Base-by-base conservation (phyloP, 441 rosid species). In the Geranium incanum region DNA sequence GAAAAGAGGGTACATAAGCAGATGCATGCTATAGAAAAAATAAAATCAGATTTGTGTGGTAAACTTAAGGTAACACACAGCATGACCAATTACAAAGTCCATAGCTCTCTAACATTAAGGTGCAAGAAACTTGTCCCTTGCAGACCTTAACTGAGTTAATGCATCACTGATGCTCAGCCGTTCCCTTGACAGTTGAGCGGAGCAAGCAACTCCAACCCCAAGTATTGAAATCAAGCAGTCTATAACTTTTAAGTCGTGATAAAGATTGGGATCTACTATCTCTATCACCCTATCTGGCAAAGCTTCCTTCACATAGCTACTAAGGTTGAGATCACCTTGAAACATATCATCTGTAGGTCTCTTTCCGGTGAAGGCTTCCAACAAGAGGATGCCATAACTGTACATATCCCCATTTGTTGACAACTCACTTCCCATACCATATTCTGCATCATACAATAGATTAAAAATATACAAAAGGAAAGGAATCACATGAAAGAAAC, bases 171-270 rank as follows among this genome's bases (percentile, higher is more conserved):
- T 65, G 18, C 18, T 19, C 65, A 55, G 1, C 33, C 78, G 36
- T 4, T 70, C 28, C 18, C 7, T 43, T 0, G 74, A 55, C 55
- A 23, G 43, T 18, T 70, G 45, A 11, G 1, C 66, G 0, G 73
- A 66, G n/a, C 68, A 66, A 0, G 73, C 64, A 5, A 70, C 38
- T n/a, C 77, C 78, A 60, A 70, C 36, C 23, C 33, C 36, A 21
- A 70, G 48, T 57, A 75, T 48, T 0, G 66, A 15, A 0, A 0
- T 18, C 9, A 75, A 68, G 48, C 70, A 15, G 21, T 75, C 74
- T 23, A 16, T 0, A 9, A 13, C 12, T 5, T 4, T 36, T 66
- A 8, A 13, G 41, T 28, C 67, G 9, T 33, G 37, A 23, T 23
- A 0, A 1, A 63, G 15, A 2, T 8, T 21, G 36, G 67, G 67